These are phyloP conservation scores for Lobosporangium transversale DNA, from an alignment of 192 early-diverging fungal species.

Conservation along the genomic window DNA sequence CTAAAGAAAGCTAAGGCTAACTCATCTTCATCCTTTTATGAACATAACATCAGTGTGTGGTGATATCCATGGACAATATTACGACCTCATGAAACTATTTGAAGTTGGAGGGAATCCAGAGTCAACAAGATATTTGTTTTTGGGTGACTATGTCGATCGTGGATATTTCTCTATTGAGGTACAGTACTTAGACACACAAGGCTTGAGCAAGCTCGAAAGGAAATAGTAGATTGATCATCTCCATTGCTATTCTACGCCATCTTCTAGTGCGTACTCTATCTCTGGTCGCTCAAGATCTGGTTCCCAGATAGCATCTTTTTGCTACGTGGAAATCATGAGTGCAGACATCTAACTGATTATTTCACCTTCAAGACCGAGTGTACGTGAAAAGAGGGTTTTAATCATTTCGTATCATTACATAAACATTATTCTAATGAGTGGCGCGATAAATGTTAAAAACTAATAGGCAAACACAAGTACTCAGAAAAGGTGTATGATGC, in stretches of 20 bases:
- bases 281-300: constrained; percentile 91
- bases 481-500: constrained; percentile 89
- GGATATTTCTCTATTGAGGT: constrained; percentile 97
- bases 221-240: neutral
- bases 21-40: too few relatives aligned
- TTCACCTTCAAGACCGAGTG: constrained; percentile 97
- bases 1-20: too few relatives aligned
- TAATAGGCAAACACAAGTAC: constrained; percentile 94
- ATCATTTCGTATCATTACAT: too few relatives aligned
- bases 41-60: constrained; percentile 87
- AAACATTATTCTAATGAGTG: too few relatives aligned
- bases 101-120: constrained; percentile 94
- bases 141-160: constrained; percentile 96
- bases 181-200: constrained; percentile 14
- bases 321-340: constrained; percentile 95
- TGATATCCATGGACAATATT: constrained; percentile 98
- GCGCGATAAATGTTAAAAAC: too few relatives aligned
- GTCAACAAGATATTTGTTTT: constrained; percentile 88
- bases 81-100: constrained; percentile 95
- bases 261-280: constrained; percentile 84
- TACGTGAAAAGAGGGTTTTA: too few relatives aligned
- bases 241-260: constrained; percentile 1
- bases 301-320: constrained; percentile 84
- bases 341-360: constrained; percentile 94
- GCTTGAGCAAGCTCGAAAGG: too few relatives aligned